Evolutionary conservation across 2,329 filamentous ascomycete species (phyloP).

Genomic region (Mycocentrospora acerina): DNA sequence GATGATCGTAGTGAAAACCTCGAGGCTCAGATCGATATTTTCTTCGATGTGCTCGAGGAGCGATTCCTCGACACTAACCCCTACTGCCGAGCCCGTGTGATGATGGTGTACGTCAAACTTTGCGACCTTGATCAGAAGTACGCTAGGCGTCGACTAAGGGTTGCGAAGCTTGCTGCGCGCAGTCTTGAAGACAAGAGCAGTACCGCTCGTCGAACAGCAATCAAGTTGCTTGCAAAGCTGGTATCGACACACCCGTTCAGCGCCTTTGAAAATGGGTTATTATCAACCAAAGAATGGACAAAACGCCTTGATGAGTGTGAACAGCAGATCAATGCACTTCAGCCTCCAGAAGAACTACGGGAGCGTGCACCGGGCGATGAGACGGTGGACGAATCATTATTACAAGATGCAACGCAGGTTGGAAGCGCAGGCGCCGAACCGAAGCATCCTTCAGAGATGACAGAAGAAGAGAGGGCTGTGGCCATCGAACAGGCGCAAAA

Average conservation of each 20-base stretch:
- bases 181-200: conserved; percentile 98
- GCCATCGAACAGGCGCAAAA: conserved; percentile 78
- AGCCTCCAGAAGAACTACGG: conserved; percentile 75
- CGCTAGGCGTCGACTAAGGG: conserved; percentile 84
- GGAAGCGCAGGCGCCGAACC: conserved; percentile 47
- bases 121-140: conserved; percentile 91
- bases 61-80: conserved; percentile 96
- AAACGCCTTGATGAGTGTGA: conserved; percentile 80
- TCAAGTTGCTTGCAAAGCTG: conserved; percentile 84
- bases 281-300: conserved; percentile 84
- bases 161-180: conserved; percentile 80
- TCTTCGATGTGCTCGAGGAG: conserved; percentile 95
- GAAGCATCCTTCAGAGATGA: conserved; percentile 66
- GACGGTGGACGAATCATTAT: conserved; percentile 72
- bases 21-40: conserved; percentile 93
- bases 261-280: conserved; percentile 66
- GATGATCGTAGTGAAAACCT: conserved; percentile 84
- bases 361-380: conserved; percentile 64
- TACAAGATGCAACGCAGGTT: conserved; percentile 86
- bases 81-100: conserved; percentile 86
- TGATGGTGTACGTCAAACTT: conserved; percentile 90
- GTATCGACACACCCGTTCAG: conserved; percentile 90
- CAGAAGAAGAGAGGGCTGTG: conserved; percentile 73
- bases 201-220: conserved; percentile 91
- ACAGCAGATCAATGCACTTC: conserved; percentile 74